Evolutionary conservation across 163 green algal genomes (phyloP), one percentile per base, ranked within the genome.

Genomic region (Coccomyxa subellipsoidea): DNA sequence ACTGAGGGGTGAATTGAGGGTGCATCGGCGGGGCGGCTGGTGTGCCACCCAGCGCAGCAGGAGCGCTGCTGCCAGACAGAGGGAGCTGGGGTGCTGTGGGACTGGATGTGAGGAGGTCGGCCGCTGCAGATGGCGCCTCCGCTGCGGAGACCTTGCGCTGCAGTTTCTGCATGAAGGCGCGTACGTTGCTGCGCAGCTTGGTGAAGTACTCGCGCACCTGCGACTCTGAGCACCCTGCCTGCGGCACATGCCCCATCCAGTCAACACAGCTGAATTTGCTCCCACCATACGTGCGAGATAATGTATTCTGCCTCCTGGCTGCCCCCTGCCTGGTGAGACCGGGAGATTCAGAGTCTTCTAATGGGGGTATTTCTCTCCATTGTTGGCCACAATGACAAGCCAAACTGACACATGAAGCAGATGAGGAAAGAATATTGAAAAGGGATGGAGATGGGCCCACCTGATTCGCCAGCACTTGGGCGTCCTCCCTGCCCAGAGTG

Each of bases 121-220:
- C 47, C 3, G 0, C 47, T 59, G 47, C 47, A 18, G 47, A 12
- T 27, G 47, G 47, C 47, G 23, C 47, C 47, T 59, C 47, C 1
- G 47, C 47, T 12, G 47, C 21, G 47, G 47, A 27, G 69, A 23
- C 69, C 27, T 34, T 38, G 69, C 69, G 69, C 69, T 75, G 69
- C 69, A 75, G 69, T 18, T 23, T 18, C n/a, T 34, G 31, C n/a
- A 75, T 34, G 69, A 38, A 75, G 21, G 69, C 21, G 21, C 69
- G 69, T 0, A 75, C 69, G 31, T 75, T 75, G 69, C 31, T 34
- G 69, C 69, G 69, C 69, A 75, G 69, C n/a, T 36, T 34, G n/a
- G 69, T 38, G 31, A 75, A 75, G 69, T 75, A 75, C n/a, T 75
- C 69, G n/a, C 69, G 69, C 27, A 75, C 69, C 69, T 75, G 69